Conservation (phyloP, 1,284 basidiomycete genomes). For the Anthracocystis walkeri region DNA sequence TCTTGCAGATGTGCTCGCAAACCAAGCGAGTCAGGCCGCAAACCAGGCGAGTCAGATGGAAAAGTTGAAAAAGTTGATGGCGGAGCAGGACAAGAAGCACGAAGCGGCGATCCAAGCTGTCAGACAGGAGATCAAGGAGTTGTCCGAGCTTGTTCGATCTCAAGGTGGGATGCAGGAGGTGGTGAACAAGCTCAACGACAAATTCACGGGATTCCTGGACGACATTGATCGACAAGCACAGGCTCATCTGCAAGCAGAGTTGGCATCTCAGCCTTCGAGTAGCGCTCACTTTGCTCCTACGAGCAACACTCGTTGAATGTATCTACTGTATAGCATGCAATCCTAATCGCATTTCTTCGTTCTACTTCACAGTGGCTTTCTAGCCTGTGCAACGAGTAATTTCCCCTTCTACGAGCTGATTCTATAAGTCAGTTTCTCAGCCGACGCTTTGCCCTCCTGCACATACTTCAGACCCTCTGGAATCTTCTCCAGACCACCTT, state of each 20-base stretch:
- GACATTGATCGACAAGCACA: slow-evolving; percentile 38
- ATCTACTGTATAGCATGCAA: too few species aligned
- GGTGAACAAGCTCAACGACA: slow-evolving; percentile 10
- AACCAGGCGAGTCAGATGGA: too few species aligned
- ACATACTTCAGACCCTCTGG: slow-evolving; percentile 56
- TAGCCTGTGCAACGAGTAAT: background rate
- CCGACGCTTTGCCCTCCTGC: slow-evolving; percentile 59
- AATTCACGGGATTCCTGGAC: slow-evolving; percentile 16
- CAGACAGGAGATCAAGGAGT: slow-evolving; percentile 6
- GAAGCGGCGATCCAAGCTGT: background rate
- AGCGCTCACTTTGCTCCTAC: slow-evolving; percentile 16
- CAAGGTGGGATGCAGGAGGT: background rate
- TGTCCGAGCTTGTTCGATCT: background rate
- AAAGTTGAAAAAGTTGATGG: slow-evolving; percentile 1
- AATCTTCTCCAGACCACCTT: slow-evolving; percentile 54
- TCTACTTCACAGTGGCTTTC: background rate
- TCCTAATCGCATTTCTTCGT: too few species aligned
- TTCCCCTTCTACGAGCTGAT: slow-evolving; percentile 33
- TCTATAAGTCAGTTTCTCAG: slow-evolving; percentile 61
- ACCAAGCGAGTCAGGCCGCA: slow-evolving; percentile 6
- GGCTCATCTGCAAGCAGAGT: slow-evolving; percentile 20
- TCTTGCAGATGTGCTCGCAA: background rate
- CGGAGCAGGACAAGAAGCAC: slow-evolving; percentile 3
- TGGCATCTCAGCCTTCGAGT: slow-evolving; percentile 1
- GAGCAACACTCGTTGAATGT: slow-evolving; percentile 13